Percentiles rank a stretch among this genome's conserved stretches.
Evolutionary conservation across 2,329 filamentous ascomycete genomes (phyloP).

Genomic region (Nothomitra cinnamomea): DNA sequence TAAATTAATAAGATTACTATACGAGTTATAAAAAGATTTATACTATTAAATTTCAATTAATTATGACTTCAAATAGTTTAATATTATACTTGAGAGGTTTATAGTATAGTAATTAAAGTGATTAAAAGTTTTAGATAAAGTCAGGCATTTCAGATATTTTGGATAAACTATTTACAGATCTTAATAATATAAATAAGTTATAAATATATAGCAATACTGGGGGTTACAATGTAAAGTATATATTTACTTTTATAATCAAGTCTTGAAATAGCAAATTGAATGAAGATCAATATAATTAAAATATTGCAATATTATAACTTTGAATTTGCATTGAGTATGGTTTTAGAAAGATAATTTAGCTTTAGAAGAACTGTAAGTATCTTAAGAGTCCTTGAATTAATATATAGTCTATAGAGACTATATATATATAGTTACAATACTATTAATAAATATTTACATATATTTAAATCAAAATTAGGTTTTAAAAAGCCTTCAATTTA

Average conservation of each 20-base stretch:
- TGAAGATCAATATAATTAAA: not conserved
- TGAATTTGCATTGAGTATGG: not conserved
- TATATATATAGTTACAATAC: not conserved
- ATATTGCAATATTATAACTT: not conserved
- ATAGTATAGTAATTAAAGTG: not conserved
- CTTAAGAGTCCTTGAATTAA: not conserved
- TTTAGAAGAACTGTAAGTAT: not conserved
- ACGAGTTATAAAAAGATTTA: not conserved
- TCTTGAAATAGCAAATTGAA: not conserved
- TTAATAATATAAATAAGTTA: not conserved
- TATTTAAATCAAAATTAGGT: not conserved
- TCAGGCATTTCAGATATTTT: not conserved
- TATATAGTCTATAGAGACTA: not conserved
- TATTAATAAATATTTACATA: conserved; percentile 1
- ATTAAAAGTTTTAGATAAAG: not conserved
- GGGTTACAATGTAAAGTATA: not conserved
- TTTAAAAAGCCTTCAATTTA: not conserved
- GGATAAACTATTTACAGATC: not conserved
- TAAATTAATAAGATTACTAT: not conserved
- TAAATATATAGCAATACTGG: not conserved
- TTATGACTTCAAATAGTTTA: not conserved
- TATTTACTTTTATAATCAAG: not conserved
- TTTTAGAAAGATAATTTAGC: not conserved
- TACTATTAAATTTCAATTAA: not conserved
- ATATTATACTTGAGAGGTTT: not conserved